Base-by-base conservation (phyloP, 192 early-diverging fungal species). In the Funneliformis mosseae region DNA sequence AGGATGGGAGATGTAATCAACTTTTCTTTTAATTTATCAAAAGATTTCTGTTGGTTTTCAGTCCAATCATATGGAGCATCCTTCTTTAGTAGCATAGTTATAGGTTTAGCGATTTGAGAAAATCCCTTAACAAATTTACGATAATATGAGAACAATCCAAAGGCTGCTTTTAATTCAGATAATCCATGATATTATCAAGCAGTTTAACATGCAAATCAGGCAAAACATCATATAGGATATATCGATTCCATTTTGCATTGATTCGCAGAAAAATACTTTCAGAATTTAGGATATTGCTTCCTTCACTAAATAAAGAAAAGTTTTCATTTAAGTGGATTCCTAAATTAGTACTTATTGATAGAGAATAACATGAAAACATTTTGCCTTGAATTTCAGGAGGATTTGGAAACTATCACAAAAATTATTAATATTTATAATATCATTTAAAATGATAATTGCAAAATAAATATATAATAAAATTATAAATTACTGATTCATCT, bases 291-390 rank as follows among this genome's bases (percentile, higher is more conserved):
- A n/a, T 43, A 8, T n/a, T 66, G 38, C 80, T 80, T 23, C 86
- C 74, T 46, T 80, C 80, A 4, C 79, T 83, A 2, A 78, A 78
- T 42, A 86, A 21, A 4, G 74, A 85, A 76, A 85, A 87, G 1
- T 14, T 69, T 3, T 83, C 84, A 73, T 87, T 85, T 25, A 86
- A 33, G 16, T 86, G 82, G 14, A 87, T 83, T 8, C 59, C 55
- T 6, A 86, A 12, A 14, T 43, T 60, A 1, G 83, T 84, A 6
- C 2, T 4, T 11, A 87, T 82, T 14, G 84, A 43, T 0, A 85
- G 78, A 8, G 86, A 79, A 1, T 86, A 67, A 46, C 71, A 83
- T 4, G 81, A 72, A 28, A 84, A 86, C 5, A 86, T 9, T 21
- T 66, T 46, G 23, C 85, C 85, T 28, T 25, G 41, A 21, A 59